Evolutionary conservation across 345 rosid species (phyloP), one percentile per base, ranked within the genome.

Genomic region (Excoecaria cochinchinensis): DNA sequence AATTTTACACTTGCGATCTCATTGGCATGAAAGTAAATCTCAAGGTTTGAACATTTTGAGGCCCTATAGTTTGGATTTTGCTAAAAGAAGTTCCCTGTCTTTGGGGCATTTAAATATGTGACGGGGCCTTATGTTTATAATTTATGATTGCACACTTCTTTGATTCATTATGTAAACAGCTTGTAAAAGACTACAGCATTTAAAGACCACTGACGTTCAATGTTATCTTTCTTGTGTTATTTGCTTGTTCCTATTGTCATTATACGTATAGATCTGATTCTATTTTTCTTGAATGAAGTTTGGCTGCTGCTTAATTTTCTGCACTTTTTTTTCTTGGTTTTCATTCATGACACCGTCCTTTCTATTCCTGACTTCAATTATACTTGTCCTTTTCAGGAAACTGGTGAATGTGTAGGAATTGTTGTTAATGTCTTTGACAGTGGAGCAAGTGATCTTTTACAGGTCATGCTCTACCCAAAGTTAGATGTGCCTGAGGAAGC

Each of bases 1-100:
- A 94, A 75, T 90, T 90, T 79, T 92, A 92, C 75, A 70, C 89
- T 79, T 92, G 87, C 65, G 98, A 94, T 84, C 98, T 94, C 72
- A 75, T 92, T 77, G 98, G 97, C 81, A 86, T 94, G 97, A 86
- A 76, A 71, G 92, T 92, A 72, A 75, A 87, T 67, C 86, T 84
- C 57, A 88, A 89, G 95, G 95, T 91, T 77, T 78, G 78, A 39
- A 74, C 67, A 19, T 67, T 67, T 15, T 62, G 19, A 67, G 55
- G 36, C 25, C n/a, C n/a, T n/a, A 4, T 71, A 47, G 72, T 31
- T 66, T 46, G 16, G 66, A 12, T 58, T 39, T 24, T 77, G 60
- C 38, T 51, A 48, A 12, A 8, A 7, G 16, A 11, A 66, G 52
- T 51, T 56, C 10, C 40, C 13, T 53, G 55, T 7, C 0, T 6